These are phyloP conservation scores for Withania somnifera DNA, from an alignment of 305 asterid species.

Conservation along the genomic window DNA sequence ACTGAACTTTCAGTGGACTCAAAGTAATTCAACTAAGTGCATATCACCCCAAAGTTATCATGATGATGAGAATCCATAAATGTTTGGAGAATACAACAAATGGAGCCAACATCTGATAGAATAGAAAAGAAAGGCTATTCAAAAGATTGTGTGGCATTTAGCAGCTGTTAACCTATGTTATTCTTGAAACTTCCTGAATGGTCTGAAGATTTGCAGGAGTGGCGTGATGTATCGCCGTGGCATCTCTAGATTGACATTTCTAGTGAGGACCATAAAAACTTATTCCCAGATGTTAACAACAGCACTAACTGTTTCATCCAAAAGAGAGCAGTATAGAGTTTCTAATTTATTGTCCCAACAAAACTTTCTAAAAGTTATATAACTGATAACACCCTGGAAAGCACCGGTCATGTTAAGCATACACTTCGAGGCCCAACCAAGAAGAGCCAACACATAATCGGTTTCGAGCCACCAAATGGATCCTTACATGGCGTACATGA, in stretches of 20 bases:
- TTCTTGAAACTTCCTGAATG: too few species aligned
- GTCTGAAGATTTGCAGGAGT: too few species aligned
- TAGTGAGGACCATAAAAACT: not conserved
- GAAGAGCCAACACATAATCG: too few species aligned
- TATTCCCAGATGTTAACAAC: not conserved
- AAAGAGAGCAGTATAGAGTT: not conserved
- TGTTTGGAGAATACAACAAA: not conserved
- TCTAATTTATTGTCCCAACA: not conserved
- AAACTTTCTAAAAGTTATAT: not conserved
- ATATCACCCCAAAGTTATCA: not conserved
- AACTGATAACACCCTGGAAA: too few species aligned
- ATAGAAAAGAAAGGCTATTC: not conserved
- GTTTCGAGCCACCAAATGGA: too few species aligned
- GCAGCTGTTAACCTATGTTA: not conserved
- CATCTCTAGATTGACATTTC: not conserved
- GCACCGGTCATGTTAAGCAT: too few species aligned
- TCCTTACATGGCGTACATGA: too few species aligned
- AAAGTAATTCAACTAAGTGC: not conserved
- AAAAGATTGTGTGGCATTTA: not conserved
- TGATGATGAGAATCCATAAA: not conserved
- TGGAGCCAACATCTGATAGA: not conserved
- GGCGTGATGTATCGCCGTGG: not conserved
- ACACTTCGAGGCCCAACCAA: too few species aligned
- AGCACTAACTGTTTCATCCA: not conserved
- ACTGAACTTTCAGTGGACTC: not conserved